Evolutionary conservation across 768 basidiomycete species (phyloP).

Genomic region (Agrocybe chaxingu): DNA sequence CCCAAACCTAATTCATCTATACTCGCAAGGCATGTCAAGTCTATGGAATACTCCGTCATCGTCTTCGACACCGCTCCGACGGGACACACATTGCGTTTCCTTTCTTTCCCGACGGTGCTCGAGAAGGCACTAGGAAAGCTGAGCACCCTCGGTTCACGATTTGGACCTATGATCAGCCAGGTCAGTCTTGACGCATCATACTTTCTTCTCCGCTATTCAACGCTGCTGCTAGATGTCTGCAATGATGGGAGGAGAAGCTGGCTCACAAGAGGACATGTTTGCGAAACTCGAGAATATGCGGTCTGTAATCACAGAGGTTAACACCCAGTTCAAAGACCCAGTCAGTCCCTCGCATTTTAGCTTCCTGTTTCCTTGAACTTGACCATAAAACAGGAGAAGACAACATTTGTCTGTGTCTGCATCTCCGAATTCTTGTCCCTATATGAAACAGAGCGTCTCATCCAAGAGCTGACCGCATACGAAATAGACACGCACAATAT

Average conservation of each 20-base stretch:
- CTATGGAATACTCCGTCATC: constrained; percentile 99
- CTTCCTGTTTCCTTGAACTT: not conserved
- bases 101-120: constrained; percentile 97
- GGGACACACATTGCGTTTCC: constrained; percentile 95
- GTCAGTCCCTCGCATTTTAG: constrained; percentile 41
- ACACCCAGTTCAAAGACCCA: constrained; percentile 98
- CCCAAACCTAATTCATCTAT: constrained; percentile 5
- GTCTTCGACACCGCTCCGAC: constrained; percentile 99
- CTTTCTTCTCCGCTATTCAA: not conserved
- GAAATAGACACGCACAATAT: constrained; percentile 99
- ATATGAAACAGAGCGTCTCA: constrained; percentile 97
- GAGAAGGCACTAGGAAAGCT: constrained; percentile 97
- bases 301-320: constrained; percentile 95
- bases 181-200: constrained; percentile 22
- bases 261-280: constrained; percentile 97
- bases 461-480: constrained; percentile 91
- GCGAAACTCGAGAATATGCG: constrained; percentile 97
- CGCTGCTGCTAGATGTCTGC: constrained; percentile 68
- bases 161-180: constrained; percentile 96
- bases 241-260: constrained; percentile 92
- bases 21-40: constrained; percentile 86
- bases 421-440: constrained; percentile 98
- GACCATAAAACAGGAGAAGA: constrained; percentile 71
- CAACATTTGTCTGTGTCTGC: constrained; percentile 97
- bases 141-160: constrained; percentile 87